phyloP scores from a whole-genome alignment of 306 rosid species.

The Inga oerstediana region DNA sequence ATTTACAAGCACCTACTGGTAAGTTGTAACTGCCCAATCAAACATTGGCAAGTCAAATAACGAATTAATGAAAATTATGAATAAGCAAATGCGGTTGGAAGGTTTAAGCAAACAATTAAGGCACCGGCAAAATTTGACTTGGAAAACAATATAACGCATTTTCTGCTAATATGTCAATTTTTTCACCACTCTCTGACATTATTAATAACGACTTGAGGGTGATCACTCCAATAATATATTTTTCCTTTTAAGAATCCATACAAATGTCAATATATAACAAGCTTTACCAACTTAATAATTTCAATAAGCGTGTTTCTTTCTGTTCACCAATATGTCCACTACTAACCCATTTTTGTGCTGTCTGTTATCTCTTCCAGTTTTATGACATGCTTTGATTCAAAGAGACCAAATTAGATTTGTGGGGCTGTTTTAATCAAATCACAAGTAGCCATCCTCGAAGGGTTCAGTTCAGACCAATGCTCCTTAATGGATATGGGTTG shows the following conservation, averaged over 20 bases:
- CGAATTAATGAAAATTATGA: not conserved
- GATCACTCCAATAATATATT: not conserved
- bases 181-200: conserved; percentile 5
- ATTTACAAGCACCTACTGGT: conserved; percentile 39
- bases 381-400: conserved; percentile 40
- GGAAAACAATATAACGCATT: conserved; percentile 36
- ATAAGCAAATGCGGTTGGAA: not conserved
- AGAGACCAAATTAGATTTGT: conserved; percentile 39
- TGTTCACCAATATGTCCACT: conserved; percentile 57
- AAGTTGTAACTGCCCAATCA: conserved; percentile 69
- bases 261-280: conserved; percentile 56
- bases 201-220: conserved; percentile 27
- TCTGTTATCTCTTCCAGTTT: conserved; percentile 15
- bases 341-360: conserved; percentile 14
- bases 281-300: conserved; percentile 57
- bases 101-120: conserved; percentile 27
- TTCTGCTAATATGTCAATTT: conserved; percentile 40
- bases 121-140: conserved; percentile 45
- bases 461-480: not conserved
- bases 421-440: conserved; percentile 22
- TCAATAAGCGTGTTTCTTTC: conserved; percentile 24
- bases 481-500: not conserved
- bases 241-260: conserved; percentile 31
- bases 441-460: conserved; percentile 9
- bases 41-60: conserved; percentile 38